Evolutionary conservation across 768 basidiomycete genomes (phyloP).

Genomic region (Termitomyces sp.): DNA sequence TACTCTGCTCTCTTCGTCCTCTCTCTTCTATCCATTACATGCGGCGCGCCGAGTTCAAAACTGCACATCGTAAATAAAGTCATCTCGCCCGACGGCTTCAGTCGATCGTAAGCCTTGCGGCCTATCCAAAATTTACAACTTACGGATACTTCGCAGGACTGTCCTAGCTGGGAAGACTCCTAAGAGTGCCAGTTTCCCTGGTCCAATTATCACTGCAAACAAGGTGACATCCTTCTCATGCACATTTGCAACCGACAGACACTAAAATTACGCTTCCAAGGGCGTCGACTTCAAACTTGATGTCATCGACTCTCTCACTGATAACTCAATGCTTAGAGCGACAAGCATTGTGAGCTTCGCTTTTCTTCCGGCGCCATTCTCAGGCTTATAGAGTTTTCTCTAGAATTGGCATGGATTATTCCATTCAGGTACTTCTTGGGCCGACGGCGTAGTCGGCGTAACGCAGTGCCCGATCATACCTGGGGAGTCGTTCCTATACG

Average conservation of each 20-base stretch:
- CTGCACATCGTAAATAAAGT: background rate
- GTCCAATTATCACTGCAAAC: background rate
- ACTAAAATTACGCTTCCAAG: background rate
- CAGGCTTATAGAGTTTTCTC: background rate
- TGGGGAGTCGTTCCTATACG: background rate
- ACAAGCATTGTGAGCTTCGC: conserved; percentile 1
- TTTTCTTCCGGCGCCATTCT: background rate
- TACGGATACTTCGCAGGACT: background rate
- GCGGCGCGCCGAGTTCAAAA: background rate
- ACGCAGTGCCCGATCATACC: conserved; percentile 2
- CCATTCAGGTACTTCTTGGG: background rate
- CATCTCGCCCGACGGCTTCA: background rate
- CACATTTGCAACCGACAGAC: background rate
- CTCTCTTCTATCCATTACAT: background rate
- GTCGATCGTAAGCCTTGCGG: background rate
- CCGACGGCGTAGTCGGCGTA: background rate
- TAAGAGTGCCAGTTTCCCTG: background rate
- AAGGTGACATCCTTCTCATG: background rate
- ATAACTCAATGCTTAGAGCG: background rate
- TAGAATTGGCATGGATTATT: conserved; percentile 3
- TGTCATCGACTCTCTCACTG: background rate
- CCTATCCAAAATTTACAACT: background rate
- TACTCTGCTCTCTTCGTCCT: background rate
- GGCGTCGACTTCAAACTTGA: background rate
- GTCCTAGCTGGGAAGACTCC: background rate